Percentiles rank a stretch among this genome's conserved stretches.
Evolutionary conservation across 208 protist genomes (phyloP).

Genomic region (Leishmania braziliensis): DNA sequence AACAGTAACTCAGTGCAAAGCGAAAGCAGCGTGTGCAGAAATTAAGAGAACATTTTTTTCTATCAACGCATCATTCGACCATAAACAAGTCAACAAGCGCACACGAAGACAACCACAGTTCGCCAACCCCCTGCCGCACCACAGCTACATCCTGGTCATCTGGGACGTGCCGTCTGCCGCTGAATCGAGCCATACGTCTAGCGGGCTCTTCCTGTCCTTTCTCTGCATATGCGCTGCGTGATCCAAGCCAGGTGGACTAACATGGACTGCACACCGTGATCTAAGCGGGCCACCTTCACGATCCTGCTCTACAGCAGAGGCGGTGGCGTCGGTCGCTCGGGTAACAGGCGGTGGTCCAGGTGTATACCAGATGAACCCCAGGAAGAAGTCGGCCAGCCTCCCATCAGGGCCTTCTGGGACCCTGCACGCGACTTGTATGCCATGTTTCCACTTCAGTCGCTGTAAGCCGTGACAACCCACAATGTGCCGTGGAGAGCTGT

Average conservation of each 20-base stretch:
- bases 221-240: background rate
- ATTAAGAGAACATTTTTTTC: background rate
- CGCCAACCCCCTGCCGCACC: background rate
- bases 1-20: background rate
- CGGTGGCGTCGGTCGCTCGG: background rate
- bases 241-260: background rate
- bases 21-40: background rate
- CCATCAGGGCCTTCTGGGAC: too few species aligned
- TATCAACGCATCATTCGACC: background rate
- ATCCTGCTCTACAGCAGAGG: background rate
- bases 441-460: too few species aligned
- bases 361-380: too few species aligned
- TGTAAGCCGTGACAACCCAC: background rate
- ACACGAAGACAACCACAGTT: background rate
- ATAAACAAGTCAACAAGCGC: background rate
- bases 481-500: background rate
- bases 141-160: background rate
- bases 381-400: too few species aligned
- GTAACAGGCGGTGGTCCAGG: background rate
- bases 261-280: background rate
- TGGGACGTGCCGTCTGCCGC: background rate
- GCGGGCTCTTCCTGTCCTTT: background rate
- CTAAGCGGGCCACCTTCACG: background rate
- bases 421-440: too few species aligned
- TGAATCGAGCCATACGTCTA: background rate